Evolutionary conservation across 1,139 yeast genomes (phyloP), one percentile per base, ranked within the genome.

Genomic region (Debaryomyces subglobosus): DNA sequence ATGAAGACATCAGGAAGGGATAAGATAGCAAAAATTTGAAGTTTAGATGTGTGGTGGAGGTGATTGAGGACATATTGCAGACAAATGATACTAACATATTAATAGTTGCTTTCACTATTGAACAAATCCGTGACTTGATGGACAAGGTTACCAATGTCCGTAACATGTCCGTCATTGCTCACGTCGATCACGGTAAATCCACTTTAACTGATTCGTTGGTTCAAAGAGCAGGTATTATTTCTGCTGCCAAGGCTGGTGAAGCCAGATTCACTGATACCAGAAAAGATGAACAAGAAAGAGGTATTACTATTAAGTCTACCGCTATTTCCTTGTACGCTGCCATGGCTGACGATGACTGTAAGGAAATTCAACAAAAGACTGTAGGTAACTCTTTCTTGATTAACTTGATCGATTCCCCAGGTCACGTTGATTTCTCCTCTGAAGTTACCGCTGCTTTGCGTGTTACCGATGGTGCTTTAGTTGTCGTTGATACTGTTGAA

Each of bases 351-450:
- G 97, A 91, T 44, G 98, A 92, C 72, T 86, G 83, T 65, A 89
- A 89, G 83, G 98, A 92, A 73, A 92, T 94, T 80, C 80, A 84
- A 77, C 98, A 94, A 82, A 91, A 92, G 84, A 87, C 96, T 61
- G 87, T 73, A 27, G 98, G 98, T 78, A 89, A 82, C 86, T 84
- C 88, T 74, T 94, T 92, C 86, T 88, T 94, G 81, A 84, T 94
- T 67, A 94, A 94, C 89, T 85, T 94, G 86, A 94, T 94, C 69
- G 99, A 94, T 79, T 94, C 99, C 65, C 99, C 99, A 79, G 99
- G 99, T 88, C 99, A 94, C 98, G 98, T 94, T 85, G 99, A 94
- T 83, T 94, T 94, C 94, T 92, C 98, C 59, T 94, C 99, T 67
- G 99, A 94, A 82, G 99, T 94, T 71, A 94, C 99, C 71, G 98